Base-by-base conservation (phyloP, 164 flowering plant genomes). In the Santalum album region DNA sequence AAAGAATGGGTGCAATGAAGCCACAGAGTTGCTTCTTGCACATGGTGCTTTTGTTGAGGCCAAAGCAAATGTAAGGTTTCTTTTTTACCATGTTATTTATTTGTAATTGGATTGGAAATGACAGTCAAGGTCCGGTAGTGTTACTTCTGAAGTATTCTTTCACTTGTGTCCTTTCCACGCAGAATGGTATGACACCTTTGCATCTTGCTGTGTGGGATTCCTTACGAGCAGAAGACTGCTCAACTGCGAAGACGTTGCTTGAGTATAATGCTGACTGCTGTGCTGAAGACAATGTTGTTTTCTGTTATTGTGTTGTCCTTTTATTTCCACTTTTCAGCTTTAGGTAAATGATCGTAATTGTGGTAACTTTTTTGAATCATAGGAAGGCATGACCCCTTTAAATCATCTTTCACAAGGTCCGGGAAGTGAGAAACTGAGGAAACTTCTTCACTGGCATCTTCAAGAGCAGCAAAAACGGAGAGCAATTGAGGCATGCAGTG, bases 111-210 rank as follows among this genome's bases (percentile, higher is more conserved):
- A 18, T 20, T 17, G 40, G 18, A 43, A 27, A 14, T 54, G 14
- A 49, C 1, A 21, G 29, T 47, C 14, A 7, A n/a, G n/a, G n/a
- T n/a, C n/a, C n/a, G n/a, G 25, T 2, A 22, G 25, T 20, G 49
- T 4, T 22, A 20, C 0, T 45, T 50, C 14, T 46, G 21, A 42
- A 44, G 38, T 43, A 18, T 34, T 21, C 43, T 59, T 34, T 29
- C 19, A 22, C 19, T 38, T 0, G 12, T 46, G 25, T 54, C 29
- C 51, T 48, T 1, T 56, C 24, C 29, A 34, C 65, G 67, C 82
- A 94, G 99, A 94, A 94, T 67, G 99, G 97, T 36, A 94, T 94
- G 99, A 85, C 99, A n/a, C 96, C 99, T 32, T 68, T 90, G 70
- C 99, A 94, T 69, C 87, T 94, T 58, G 91, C 99, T 58, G 95